Evolutionary conservation across 1,284 basidiomycete species (phyloP).

Genomic region (Ceratobasidium sp.): DNA sequence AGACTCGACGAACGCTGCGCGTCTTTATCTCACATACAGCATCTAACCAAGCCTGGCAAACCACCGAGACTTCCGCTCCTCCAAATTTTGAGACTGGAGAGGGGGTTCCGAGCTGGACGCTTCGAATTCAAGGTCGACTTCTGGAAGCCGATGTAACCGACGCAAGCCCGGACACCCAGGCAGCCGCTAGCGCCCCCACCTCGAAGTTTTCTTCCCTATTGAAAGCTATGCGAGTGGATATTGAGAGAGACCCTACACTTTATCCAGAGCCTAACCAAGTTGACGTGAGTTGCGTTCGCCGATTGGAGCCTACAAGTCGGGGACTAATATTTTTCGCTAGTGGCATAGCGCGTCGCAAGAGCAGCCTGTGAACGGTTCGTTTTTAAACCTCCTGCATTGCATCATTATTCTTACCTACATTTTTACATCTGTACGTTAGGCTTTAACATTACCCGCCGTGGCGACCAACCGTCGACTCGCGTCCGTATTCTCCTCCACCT

Average conservation of each 20-base stretch:
- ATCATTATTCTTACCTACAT: background rate
- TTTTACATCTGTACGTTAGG: constrained; percentile 58
- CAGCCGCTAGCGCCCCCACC: constrained; percentile 64
- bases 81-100: constrained; percentile 69
- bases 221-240: constrained; percentile 85
- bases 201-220: constrained; percentile 90
- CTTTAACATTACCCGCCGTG: constrained; percentile 86
- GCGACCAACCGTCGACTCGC: constrained; percentile 76
- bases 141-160: constrained; percentile 60
- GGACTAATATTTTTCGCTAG: constrained; percentile 56
- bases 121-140: constrained; percentile 89
- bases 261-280: constrained; percentile 85
- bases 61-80: constrained; percentile 52
- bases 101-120: constrained; percentile 89
- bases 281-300: constrained; percentile 63
- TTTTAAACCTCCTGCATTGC: background rate
- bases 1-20: constrained; percentile 87
- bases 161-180: background rate
- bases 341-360: constrained; percentile 81
- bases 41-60: constrained; percentile 87
- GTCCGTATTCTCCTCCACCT: constrained; percentile 83
- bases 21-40: constrained; percentile 91
- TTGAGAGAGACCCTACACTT: constrained; percentile 83
- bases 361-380: constrained; percentile 41
- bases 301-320: background rate